Evolutionary conservation across 2,329 filamentous ascomycete genomes (phyloP).

Genomic region (Calonectria multiphialidica): DNA sequence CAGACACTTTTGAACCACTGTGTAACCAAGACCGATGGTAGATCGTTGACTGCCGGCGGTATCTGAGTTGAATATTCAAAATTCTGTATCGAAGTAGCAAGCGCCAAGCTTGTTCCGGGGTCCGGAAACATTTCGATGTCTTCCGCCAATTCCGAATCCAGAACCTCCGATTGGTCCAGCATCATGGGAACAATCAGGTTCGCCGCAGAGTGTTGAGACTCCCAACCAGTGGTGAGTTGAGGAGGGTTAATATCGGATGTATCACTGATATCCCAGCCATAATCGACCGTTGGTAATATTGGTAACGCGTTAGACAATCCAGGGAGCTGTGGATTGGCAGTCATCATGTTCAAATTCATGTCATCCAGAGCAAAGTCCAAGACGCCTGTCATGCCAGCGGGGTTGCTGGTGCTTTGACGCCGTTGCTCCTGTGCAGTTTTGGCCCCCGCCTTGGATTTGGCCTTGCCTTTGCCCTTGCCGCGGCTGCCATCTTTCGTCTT

Average conservation of each 20-base stretch:
- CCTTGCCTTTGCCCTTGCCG: not conserved
- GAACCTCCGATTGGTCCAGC: conserved; percentile 6
- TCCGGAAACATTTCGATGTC: conserved; percentile 19
- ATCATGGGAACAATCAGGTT: conserved; percentile 19
- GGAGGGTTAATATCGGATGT: not conserved
- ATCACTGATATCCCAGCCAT: conserved; percentile 8
- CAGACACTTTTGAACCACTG: conserved; percentile 55
- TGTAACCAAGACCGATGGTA: conserved; percentile 46
- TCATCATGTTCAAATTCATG: not conserved
- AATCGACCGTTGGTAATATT: conserved; percentile 1
- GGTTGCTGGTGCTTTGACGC: not conserved
- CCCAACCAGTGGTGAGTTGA: not conserved
- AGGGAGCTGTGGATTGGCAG: not conserved
- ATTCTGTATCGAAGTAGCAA: conserved; percentile 1
- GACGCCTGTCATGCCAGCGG: not conserved
- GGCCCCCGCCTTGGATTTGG: not conserved
- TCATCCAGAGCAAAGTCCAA: conserved; percentile 10
- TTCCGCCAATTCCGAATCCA: conserved; percentile 13
- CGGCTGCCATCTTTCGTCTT: conserved; percentile 11
- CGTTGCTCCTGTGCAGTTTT: not conserved
- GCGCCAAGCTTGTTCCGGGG: not conserved
- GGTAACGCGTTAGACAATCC: not conserved
- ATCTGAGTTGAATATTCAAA: conserved; percentile 19
- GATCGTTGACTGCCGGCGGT: conserved; percentile 27
- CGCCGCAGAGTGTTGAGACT: not conserved